Base-by-base conservation (phyloP, 345 rosid genomes). In the Eucalyptus victrix region DNA sequence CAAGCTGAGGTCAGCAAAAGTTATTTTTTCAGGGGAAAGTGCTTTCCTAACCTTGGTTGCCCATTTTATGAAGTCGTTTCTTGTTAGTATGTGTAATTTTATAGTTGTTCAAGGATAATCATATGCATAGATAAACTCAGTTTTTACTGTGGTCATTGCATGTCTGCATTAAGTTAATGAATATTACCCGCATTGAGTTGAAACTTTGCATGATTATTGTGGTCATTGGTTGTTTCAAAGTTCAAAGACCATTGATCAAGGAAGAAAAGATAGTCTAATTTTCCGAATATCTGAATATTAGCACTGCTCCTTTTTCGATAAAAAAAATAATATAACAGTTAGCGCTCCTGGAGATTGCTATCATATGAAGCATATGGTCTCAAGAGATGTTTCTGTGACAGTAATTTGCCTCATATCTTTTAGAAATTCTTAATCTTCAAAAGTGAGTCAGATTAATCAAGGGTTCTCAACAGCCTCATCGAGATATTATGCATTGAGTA, bases 1-100 rank as follows among this genome's bases (percentile, higher is more conserved):
- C 90, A 97, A 97, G 93, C 97, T 97, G 87, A 97, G 99, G 99
- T 97, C 81, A 69, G 62, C 49, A 80, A 3, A 72, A 72, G 26
- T 72, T 37, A 37, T 10, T 37, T 37, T 72, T 37, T 72, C 15
- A 21, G 83, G 81, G 83, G 24, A 72, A 72, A 72, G 83, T 72
- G 83, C 62, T 32, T 51, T 7, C 23, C 21, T 87, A n/a, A 87
- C 26, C 32, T 2, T 28, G 37, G 37, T 30, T 30, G 34, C 54
- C 42, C 16, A 86, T 56, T 51, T 69, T 69, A 18, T 69, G 80
- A 34, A 34, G 44, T 69, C 24, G 12, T 40, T 69, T 69, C 44
- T 69, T 34, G 80, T 23, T 18, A 69, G 80, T 18, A 21, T 3
- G 21, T 34, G 42, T 34, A 34, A 18, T 34, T 69, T 69, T 69